A percentile compares a stretch with the other conserved stretches of the same genome.
Evolutionary conservation across 2,329 filamentous ascomycete species (phyloP).

Genomic region (Aspergillus neoniger): DNA sequence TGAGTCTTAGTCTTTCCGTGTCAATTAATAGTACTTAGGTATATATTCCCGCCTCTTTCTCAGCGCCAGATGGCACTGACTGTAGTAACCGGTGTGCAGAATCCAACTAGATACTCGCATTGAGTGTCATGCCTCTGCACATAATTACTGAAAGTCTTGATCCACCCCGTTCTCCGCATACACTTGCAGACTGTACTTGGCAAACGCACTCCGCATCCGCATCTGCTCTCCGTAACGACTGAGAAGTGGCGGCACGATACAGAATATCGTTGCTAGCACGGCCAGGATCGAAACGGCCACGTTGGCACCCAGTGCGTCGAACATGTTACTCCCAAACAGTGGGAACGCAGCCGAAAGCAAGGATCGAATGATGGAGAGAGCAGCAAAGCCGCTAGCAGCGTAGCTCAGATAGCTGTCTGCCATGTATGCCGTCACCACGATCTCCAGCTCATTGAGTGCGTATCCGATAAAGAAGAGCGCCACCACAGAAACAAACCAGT

Average conservation of each 20-base stretch:
- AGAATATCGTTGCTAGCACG: slow-evolving; percentile 28
- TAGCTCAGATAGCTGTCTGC: slow-evolving; percentile 49
- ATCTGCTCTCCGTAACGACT: neutral
- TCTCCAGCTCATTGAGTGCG: slow-evolving; percentile 49
- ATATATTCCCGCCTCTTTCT: too few species aligned
- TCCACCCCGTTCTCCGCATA: neutral
- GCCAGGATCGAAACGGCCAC: slow-evolving; percentile 42
- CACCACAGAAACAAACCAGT: slow-evolving; percentile 44
- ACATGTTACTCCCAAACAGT: slow-evolving; percentile 44
- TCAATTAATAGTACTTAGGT: too few species aligned
- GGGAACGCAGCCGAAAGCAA: slow-evolving; percentile 42
- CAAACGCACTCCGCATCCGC: neutral
- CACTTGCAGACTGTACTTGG: neutral
- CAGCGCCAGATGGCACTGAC: too few species aligned
- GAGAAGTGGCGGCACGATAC: neutral
- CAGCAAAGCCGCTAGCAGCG: slow-evolving; percentile 46
- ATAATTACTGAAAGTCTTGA: neutral
- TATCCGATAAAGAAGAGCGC: slow-evolving; percentile 49
- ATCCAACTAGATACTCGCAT: too few species aligned
- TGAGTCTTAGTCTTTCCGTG: too few species aligned
- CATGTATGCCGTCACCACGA: slow-evolving; percentile 43
- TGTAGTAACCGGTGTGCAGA: too few species aligned
- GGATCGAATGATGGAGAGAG: slow-evolving; percentile 42
- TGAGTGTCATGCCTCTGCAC: neutral
- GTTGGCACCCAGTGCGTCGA: slow-evolving; percentile 39